Evolutionary conservation across 2,329 filamentous ascomycete species (phyloP), one percentile per base, ranked within the genome.

Genomic region (Trichoderma cornu-damae): DNA sequence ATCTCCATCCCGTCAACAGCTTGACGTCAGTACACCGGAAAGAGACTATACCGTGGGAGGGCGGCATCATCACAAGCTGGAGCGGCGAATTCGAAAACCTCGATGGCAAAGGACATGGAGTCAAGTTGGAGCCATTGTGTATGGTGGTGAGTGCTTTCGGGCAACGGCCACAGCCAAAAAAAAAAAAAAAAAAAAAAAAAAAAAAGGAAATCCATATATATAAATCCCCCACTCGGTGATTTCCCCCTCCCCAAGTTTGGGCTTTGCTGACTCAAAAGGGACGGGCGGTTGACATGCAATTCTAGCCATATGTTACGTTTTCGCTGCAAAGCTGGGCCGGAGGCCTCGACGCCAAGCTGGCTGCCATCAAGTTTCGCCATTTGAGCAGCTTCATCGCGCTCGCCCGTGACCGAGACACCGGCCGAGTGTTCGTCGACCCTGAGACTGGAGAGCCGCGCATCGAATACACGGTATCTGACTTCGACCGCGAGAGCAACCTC

Each of bases 41-140:
- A 59, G 85, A 88, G 34, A 79, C 86, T 18, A 80, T 78, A n/a
- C 84, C 85, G 1, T 89, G 86, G 86, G 84, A 86, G 70, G 78
- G 90, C 14, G 81, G 85, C 2, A 92, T 92, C 64, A 82, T 96
- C 59, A 96, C 92, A 0, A 82, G 84, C 3, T 85, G 92, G 16
- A 86, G 89, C 61, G 83, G 79, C 42, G 84, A 88, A 54, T 90
- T 92, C 64, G 88, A 95, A 62, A 87, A 96, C 64, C 77, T 92
- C 0, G 90, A 96, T 68, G 82, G 83, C 5, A 78, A 85, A 40
- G 90, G 90, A 58, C 90, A 96, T 65, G 93, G 93, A 37, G 79
- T 80, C 48, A 96, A 95, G 70, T 76, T 96, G 26, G 91, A 96
- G 75, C 78, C 85, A 8, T 83, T 83, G 1, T 82, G 81, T 65